phyloP scores from a whole-genome alignment of 352 stramenopile species.

The Peronosclerospora sorghi region DNA sequence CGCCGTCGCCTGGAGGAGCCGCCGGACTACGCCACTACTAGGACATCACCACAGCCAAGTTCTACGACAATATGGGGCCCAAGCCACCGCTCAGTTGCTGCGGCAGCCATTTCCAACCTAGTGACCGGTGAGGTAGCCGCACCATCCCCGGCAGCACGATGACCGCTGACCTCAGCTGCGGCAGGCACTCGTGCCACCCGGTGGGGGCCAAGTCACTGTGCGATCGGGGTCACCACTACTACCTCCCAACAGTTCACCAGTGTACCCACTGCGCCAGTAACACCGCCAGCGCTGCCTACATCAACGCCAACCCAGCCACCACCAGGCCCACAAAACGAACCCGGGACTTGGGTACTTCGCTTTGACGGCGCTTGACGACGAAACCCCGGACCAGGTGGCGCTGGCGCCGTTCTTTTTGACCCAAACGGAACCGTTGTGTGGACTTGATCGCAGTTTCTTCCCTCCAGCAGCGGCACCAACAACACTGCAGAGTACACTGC shows the following conservation, averaged over 20 bases:
- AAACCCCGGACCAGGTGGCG: too few relatives aligned
- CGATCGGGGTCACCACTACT: not conserved
- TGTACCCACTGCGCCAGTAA: not conserved
- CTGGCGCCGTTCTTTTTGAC: conserved; percentile 2
- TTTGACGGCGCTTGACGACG: too few relatives aligned
- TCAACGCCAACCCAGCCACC: too few relatives aligned
- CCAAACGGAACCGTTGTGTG: conserved; percentile 1
- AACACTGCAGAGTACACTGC: conserved; percentile 12
- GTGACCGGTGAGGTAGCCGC: not conserved
- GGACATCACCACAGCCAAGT: too few relatives aligned
- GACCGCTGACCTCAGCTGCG: too few relatives aligned
- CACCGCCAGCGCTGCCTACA: not conserved
- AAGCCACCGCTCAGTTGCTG: not conserved
- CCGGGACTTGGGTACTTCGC: too few relatives aligned
- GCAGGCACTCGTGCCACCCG: too few relatives aligned
- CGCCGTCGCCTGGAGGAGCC: too few relatives aligned
- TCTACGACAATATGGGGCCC: not conserved
- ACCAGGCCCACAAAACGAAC: too few relatives aligned
- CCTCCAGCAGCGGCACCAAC: conserved; percentile 9
- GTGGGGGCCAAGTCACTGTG: too few relatives aligned
- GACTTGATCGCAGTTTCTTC: conserved; percentile 3
- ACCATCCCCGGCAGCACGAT: not conserved
- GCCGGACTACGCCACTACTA: too few relatives aligned
- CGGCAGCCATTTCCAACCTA: not conserved
- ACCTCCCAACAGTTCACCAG: not conserved